Base-by-base conservation (phyloP, 2,329 filamentous ascomycete genomes). In the Monosporascus sp. region DNA sequence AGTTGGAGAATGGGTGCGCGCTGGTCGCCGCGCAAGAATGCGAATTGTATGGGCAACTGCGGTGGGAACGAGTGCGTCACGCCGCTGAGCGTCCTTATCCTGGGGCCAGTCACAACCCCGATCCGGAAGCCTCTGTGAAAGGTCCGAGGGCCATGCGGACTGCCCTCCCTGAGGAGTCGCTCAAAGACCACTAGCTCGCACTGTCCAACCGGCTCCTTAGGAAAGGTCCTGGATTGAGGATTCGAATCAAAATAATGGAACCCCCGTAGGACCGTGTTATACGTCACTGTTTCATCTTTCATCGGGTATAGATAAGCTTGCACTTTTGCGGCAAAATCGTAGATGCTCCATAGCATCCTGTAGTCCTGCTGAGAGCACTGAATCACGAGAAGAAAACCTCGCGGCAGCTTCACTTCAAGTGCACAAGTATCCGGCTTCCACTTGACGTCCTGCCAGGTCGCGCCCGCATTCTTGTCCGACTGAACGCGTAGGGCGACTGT, bases 191-290 rank as follows among this genome's bases (percentile, higher is more conserved):
- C 81, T 27, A 94, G 72, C 41, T 87, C 85, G 67, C 90, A 95
- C 43, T 82, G 78, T 38, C 82, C 76, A 5, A 91, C 78, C 6
- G 87, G 78, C 24, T 95, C 90, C 47, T 84, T 79, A 5, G 90
- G 89, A 66, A 96, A 96, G 1, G 81, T 78, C 53, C 84, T 80
- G 15, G 87, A 78, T 54, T 88, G 78, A n/a, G 83, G 75, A 60
- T 83, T 81, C 1, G 85, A 78, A 63, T 95, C 90, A 63, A 90
- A 86, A 66, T 93, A 94, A 63, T 93, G 89, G 58, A 95, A 90
- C 25, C 85, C 81, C 45, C 83, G 82, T 8, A 96, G 73, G 1
- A 81, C 84, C 7, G 82, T 79, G 61, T 86, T 83, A 65, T 89
- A 90, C 2, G 88, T 76, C 52, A 87, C 70, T 2, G 75, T 76